These are phyloP conservation scores for Symbiotaphrina buchneri DNA, from an alignment of 495 filamentous ascomycete genomes.

Conservation along the genomic window DNA sequence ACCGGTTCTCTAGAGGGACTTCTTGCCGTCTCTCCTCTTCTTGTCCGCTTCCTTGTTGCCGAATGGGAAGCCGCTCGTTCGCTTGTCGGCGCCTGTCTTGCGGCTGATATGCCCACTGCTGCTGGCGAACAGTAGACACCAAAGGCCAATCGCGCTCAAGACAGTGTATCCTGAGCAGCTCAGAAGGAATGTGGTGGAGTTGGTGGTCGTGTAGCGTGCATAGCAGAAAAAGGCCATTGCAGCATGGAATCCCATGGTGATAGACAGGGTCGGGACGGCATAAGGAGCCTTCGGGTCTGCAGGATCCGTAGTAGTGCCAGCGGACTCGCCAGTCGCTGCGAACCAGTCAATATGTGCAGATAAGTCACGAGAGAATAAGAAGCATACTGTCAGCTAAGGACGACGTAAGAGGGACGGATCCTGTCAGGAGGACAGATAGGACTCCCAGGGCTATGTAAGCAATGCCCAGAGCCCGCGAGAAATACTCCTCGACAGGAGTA, in stretches of 20 bases:
- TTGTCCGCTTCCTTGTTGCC: slow-evolving; percentile 46
- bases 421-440: slow-evolving; percentile 45
- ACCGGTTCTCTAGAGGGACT: slow-evolving; percentile 24
- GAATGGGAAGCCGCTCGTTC: slow-evolving; percentile 66
- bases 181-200: slow-evolving; percentile 28
- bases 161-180: slow-evolving; percentile 24
- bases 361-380: slow-evolving; percentile 1
- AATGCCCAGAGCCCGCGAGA: slow-evolving; percentile 46
- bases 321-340: slow-evolving; percentile 8
- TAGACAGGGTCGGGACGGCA: slow-evolving; percentile 38
- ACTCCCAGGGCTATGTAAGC: slow-evolving; percentile 39
- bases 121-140: slow-evolving; percentile 54
- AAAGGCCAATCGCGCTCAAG: slow-evolving; percentile 40
- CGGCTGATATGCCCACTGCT: slow-evolving; percentile 37
- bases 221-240: slow-evolving; percentile 45
- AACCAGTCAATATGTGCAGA: not conserved
- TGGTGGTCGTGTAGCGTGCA: slow-evolving; percentile 28
- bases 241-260: slow-evolving; percentile 44
- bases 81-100: slow-evolving; percentile 57
- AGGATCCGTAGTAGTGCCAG: slow-evolving; percentile 17
- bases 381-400: slow-evolving; percentile 14
- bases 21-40: slow-evolving; percentile 23
- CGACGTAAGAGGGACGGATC: slow-evolving; percentile 47
- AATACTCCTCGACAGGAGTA: slow-evolving; percentile 22
- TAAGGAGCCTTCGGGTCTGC: slow-evolving; percentile 40